Base-by-base conservation (phyloP, 2,329 filamentous ascomycete species). In the Alternaria sp. region DNA sequence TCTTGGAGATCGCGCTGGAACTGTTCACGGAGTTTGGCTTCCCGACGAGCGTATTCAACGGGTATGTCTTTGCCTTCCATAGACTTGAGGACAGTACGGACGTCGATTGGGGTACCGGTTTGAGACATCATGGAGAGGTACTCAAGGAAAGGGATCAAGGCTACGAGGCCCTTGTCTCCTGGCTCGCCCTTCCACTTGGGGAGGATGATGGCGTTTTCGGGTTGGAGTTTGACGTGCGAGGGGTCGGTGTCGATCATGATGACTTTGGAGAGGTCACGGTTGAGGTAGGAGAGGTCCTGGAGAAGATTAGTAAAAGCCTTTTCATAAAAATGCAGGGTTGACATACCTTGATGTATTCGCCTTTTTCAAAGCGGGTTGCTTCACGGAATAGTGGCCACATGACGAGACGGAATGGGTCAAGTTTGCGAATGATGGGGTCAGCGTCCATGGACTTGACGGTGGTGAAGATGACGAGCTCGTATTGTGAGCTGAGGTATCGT, bases 401-500 rank as follows among this genome's bases (percentile, higher is more conserved):
- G 77, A 98, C 93, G 77, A 98, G 92, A 71, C 90, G 91, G 84
- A 91, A 98, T 34, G 94, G 95, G 75, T 99, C 95, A 60, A 99
- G 83, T 80, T 99, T 99, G 72, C 92, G 88, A 66, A 97, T 87
- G 51, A 99, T 85, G 24, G 92, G 92, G 68, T 97, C 93, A 28
- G 89, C 94, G 75, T 92, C 90, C 72, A 88, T 88, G 72, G 88
- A 92, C 0, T 94, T 93, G 45, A 95, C 89, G 37, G 87, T 91
- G 31, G 95, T 99, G 81, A 98, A 99, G 65, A 99, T 87, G 51
- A 98, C 95, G 54, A 99, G 84, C 79, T 99, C 95, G 76, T 97
- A 99, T 84, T 99, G 98, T 78, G 97, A 93, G 79, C 91, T 94
- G 48, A 99, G 85, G 78, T 99, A 99, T 73, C 92, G 91, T 64